Conservation (phyloP, 805 yeast species). For the Starmerella khaoyaiensis region DNA sequence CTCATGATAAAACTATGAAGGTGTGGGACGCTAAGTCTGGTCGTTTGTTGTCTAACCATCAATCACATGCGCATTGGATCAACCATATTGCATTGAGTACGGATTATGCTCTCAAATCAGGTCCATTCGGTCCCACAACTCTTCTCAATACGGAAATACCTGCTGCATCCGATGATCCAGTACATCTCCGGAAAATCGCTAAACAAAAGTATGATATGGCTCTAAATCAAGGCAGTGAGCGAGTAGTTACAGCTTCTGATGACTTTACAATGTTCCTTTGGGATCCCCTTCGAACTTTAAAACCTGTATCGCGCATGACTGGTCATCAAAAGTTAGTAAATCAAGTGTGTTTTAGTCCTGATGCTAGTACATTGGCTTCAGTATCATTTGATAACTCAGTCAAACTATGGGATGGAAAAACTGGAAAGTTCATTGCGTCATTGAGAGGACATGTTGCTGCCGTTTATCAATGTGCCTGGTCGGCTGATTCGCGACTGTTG, state of each 20-base stretch:
- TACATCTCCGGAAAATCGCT: slow-evolving; percentile 45
- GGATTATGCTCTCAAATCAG: slow-evolving; percentile 73
- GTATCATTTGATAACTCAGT: slow-evolving; percentile 93
- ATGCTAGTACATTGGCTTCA: slow-evolving; percentile 78
- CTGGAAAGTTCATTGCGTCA: slow-evolving; percentile 79
- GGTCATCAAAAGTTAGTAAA: slow-evolving; percentile 96
- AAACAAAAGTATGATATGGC: slow-evolving; percentile 49
- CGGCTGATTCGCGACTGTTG: slow-evolving; percentile 78
- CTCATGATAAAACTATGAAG: slow-evolving; percentile 88
- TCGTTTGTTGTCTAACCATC: slow-evolving; percentile 60
- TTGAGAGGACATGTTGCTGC: slow-evolving; percentile 96
- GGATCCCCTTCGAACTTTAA: slow-evolving; percentile 72
- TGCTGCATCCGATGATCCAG: slow-evolving; percentile 36
- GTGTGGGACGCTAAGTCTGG: slow-evolving; percentile 83
- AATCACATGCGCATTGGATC: slow-evolving; percentile 95
- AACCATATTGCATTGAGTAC: slow-evolving; percentile 87
- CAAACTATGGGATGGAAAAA: slow-evolving; percentile 90
- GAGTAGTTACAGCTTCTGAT: slow-evolving; percentile 89
- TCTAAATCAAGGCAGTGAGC: slow-evolving; percentile 40
- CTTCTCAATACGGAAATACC: slow-evolving; percentile 12
- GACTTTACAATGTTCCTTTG: slow-evolving; percentile 96
- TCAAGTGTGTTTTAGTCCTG: slow-evolving; percentile 92
- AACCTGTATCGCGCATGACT: slow-evolving; percentile 87
- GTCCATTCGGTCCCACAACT: slow-evolving; percentile 53
- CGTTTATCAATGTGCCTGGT: slow-evolving; percentile 96